Evolutionary conservation across 208 protist genomes (phyloP), one percentile per base, ranked within the genome.

Genomic region (Leishmania guyanensis): DNA sequence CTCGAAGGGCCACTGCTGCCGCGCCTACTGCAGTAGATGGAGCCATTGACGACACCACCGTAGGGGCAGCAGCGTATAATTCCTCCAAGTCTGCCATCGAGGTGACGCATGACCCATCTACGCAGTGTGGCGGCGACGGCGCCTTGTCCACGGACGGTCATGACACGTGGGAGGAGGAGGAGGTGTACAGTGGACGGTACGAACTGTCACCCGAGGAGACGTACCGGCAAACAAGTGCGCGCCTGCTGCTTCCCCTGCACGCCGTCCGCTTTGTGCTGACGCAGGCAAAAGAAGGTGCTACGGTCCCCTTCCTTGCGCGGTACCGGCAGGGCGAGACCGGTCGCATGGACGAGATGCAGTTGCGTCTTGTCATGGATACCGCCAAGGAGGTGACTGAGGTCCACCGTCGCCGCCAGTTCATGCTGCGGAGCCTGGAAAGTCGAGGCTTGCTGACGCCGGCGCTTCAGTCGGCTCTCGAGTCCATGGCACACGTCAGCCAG

Each of bases 231-330:
- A 86, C 94, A 39, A 88, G 84, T 17, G 78, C 76, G 36, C 92
- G 91, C 16, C 56, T 97, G 6, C 33, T 39, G 43, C 79, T 90
- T 5, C 83, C 88, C 1, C 60, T 76, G 10, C n/a, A 72, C 60
- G 54, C 83, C 20, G 92, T 89, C 2, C 82, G 85, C 29, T 97
- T 87, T 74, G 90, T 95, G 0, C 54, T 95, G 39, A 86, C 90
- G 66, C 87, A 94, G 85, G 86, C 77, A 6, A 87, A 91, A 80
- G 82, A 94, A 14, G 94, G 92, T 20, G 90, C 89, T 29, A 98
- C 92, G 20, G 91, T 98, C 26, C 95, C 95, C 16, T 98, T 98
- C 76, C 88, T 98, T 36, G 95, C 94, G 26, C 91, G 95, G 1
- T 98, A 98, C 82, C 89, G 95, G 3, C 89, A 91, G 65, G 92